Percentiles rank a stretch among this genome's conserved stretches.
Evolutionary conservation across 768 basidiomycete genomes (phyloP).

Genomic region (Tulasnella sp.): DNA sequence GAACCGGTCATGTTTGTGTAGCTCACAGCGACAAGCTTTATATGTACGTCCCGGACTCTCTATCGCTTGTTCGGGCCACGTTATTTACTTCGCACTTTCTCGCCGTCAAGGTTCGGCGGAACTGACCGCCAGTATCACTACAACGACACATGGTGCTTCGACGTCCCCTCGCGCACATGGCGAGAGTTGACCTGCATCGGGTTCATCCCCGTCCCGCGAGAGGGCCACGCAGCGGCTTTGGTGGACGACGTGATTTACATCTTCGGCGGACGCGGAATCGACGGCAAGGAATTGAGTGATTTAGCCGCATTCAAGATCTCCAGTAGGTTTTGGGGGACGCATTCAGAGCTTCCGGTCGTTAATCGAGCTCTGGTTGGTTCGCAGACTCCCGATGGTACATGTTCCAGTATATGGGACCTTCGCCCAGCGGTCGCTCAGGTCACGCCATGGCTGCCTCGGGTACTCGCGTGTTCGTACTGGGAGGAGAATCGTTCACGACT

Average conservation of each 20-base stretch:
- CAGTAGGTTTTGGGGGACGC: slow-evolving; percentile 62
- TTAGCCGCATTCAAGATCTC: slow-evolving; percentile 96
- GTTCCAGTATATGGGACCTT: slow-evolving; percentile 99
- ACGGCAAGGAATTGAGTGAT: slow-evolving; percentile 94
- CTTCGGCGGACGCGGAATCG: slow-evolving; percentile 95
- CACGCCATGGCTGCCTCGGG: slow-evolving; percentile 98
- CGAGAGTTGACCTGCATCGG: slow-evolving; percentile 94
- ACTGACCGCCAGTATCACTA: slow-evolving; percentile 99
- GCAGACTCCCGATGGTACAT: slow-evolving; percentile 98
- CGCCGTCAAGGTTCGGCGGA: slow-evolving; percentile 79
- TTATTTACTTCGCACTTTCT: slow-evolving; percentile 21
- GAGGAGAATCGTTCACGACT: slow-evolving; percentile 86
- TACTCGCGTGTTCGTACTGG: slow-evolving; percentile 86
- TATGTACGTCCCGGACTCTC: slow-evolving; percentile 59
- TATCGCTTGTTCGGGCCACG: neutral
- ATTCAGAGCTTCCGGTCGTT: too few species aligned
- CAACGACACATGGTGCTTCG: slow-evolving; percentile 98
- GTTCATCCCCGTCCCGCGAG: slow-evolving; percentile 91
- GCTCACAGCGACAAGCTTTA: slow-evolving; percentile 81
- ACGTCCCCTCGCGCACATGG: slow-evolving; percentile 79
- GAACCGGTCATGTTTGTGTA: slow-evolving; percentile 92
- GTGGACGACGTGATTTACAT: slow-evolving; percentile 98
- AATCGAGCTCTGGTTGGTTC: too few species aligned
- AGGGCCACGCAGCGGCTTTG: slow-evolving; percentile 94
- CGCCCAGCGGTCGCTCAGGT: slow-evolving; percentile 88